Evolutionary conservation across 352 stramenopile genomes (phyloP), one percentile per base, ranked within the genome.

Genomic region (Chrysophaeum taylorii): DNA sequence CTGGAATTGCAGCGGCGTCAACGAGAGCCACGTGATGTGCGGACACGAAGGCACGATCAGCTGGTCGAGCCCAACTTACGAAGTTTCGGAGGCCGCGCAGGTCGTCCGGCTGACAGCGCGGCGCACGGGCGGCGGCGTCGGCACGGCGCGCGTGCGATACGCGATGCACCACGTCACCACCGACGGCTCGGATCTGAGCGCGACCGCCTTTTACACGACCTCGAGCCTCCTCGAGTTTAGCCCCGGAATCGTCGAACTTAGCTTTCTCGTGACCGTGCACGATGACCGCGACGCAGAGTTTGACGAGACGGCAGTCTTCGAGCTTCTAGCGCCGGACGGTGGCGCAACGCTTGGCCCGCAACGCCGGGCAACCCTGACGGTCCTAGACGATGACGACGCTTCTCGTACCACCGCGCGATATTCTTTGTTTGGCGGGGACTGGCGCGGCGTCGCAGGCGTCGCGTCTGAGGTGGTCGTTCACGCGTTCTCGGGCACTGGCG

Each of bases 221-320:
- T 33, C 85, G 88, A 75, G 80, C 75, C 76, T 70, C 38, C 73
- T 97, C 9, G 73, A 82, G 36, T 96, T 97, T 69, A 72, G 70
- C 0, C 78, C 82, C 21, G 89, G 15, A 9, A 31, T 62, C 50
- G 50, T 96, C 23, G 80, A 86, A 31, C 81, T 93, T 41, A 85
- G 84, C 36, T 95, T 96, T 76, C 73, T 89, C 33, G 68, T 97
- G 29, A 90, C 88, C 25, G 93, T 97, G 68, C 88, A 96, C 71
- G 89, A 96, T 68, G 88, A 97, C 68, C 83, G 85, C 36, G 48
- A 84, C 36, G 68, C 84, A 0, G 84, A 93, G 35, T 74, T 53
- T 5, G 74, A 91, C 64, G 85, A 92, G 66, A 79, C 72, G 0
- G 91, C 92, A 61, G 4, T 70, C 73, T 68, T 82, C 39, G 67